These are phyloP conservation scores for Taphrina deformans DNA, from an alignment of 1,139 yeast species.

Conservation along the genomic window DNA sequence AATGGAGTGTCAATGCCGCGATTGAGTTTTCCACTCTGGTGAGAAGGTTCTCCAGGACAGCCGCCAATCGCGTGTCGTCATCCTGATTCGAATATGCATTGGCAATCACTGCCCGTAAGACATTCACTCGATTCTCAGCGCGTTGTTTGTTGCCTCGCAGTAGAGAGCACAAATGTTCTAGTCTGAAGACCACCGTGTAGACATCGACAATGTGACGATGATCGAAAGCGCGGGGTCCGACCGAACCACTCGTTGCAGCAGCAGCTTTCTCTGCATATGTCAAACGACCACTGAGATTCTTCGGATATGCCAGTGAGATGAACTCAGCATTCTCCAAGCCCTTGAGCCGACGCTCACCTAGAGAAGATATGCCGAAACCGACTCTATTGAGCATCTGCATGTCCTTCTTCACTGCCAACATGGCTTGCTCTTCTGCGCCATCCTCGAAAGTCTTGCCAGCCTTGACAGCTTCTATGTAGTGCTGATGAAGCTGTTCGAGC, in stretches of 20 bases:
- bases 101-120: constrained; percentile 16
- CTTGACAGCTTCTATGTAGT: constrained; percentile 27
- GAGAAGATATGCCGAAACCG: constrained; percentile 67
- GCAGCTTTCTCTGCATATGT: constrained; percentile 7
- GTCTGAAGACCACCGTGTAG: constrained; percentile 18
- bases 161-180: constrained; percentile 28
- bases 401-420: constrained; percentile 67
- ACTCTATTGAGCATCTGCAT: constrained; percentile 63
- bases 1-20: constrained; percentile 27
- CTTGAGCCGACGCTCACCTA: constrained; percentile 87
- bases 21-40: constrained; percentile 31
- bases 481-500: constrained; percentile 48
- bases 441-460: constrained; percentile 8
- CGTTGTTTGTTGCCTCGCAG: constrained; percentile 26
- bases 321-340: constrained; percentile 93
- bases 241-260: not conserved
- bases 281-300: constrained; percentile 58
- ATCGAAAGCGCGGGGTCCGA: constrained; percentile 17
- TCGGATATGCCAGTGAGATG: constrained; percentile 77
- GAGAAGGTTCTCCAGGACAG: constrained; percentile 28
- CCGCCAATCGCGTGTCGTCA: constrained; percentile 27
- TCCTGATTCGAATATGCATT: constrained; percentile 21
- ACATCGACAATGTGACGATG: constrained; percentile 25
- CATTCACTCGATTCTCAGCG: constrained; percentile 25
- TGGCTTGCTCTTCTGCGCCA: constrained; percentile 51